A percentile compares a stretch with the other conserved stretches of the same genome.
Evolutionary conservation across 129 eudicot species (phyloP).

Genomic region (Apium graveolens): DNA sequence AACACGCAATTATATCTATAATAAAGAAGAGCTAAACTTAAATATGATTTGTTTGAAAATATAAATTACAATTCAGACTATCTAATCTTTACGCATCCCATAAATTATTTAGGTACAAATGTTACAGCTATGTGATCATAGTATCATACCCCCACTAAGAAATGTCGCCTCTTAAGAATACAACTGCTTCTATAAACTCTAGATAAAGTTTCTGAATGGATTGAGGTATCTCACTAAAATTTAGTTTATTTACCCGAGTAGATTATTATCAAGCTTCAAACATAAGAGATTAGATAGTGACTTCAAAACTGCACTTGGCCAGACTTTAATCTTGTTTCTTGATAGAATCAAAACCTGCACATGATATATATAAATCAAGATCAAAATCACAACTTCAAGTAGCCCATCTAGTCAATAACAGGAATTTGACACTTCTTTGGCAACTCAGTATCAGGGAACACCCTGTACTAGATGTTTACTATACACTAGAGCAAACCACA

Average conservation of each 20-base stretch:
- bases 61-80: background rate
- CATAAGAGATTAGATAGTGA: conserved; percentile 67
- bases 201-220: background rate
- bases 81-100: background rate
- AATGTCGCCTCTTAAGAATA: background rate
- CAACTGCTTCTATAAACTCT: background rate
- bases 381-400: conserved; percentile 3
- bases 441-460: background rate
- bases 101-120: background rate
- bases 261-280: conserved; percentile 76
- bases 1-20: background rate
- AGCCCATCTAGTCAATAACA: background rate
- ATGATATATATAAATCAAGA: background rate
- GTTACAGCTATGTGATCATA: background rate
- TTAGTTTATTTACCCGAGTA: conserved; percentile 50
- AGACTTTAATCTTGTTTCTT: conserved; percentile 78
- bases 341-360: conserved; percentile 78
- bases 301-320: conserved; percentile 75
- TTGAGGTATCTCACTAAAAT: background rate
- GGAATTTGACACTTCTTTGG: background rate
- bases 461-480: background rate
- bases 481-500: background rate
- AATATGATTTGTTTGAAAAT: background rate
- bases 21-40: background rate
- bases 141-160: background rate